Percentiles rank a stretch among this genome's conserved stretches.
phyloP scores from a whole-genome alignment of 495 filamentous ascomycete genomes.

The Neurospora sp. region DNA sequence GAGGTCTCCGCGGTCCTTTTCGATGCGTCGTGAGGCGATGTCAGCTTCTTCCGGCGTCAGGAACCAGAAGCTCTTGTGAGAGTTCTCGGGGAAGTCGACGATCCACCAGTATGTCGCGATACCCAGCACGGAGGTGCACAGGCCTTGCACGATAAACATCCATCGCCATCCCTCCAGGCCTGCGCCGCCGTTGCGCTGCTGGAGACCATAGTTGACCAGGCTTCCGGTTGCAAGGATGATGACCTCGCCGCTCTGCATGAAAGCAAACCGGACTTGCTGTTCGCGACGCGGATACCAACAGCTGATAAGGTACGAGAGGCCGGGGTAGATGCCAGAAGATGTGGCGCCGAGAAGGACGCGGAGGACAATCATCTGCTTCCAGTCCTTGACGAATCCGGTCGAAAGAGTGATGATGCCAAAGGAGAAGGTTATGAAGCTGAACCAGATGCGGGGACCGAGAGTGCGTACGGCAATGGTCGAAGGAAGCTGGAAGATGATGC shows the following conservation, averaged over 20 bases:
- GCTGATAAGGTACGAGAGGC: conserved; percentile 59
- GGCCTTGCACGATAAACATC: conserved; percentile 63
- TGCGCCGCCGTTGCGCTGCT: conserved; percentile 48
- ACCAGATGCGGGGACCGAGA: conserved; percentile 60
- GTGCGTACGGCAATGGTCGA: conserved; percentile 60
- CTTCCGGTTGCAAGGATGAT: conserved; percentile 58
- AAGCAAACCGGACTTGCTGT: conserved; percentile 67
- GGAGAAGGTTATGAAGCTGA: conserved; percentile 53
- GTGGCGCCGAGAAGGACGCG: conserved; percentile 61
- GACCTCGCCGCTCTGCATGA: conserved; percentile 60
- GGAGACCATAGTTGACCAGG: conserved; percentile 64
- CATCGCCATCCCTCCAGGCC: conserved; percentile 64
- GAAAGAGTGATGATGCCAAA: conserved; percentile 67
- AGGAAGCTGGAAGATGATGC: conserved; percentile 66
- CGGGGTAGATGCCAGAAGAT: conserved; percentile 63
- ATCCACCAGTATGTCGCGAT: conserved; percentile 70
- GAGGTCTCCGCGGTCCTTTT: conserved; percentile 57
- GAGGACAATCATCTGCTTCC: conserved; percentile 65
- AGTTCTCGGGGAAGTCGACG: conserved; percentile 67
- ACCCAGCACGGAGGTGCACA: conserved; percentile 55
- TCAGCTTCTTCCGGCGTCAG: conserved; percentile 48
- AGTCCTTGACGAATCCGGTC: conserved; percentile 59
- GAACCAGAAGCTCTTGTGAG: conserved; percentile 52
- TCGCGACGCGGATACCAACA: conserved; percentile 65
- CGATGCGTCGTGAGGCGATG: conserved; percentile 48